A percentile compares a stretch with the other conserved stretches of the same genome.
phyloP scores from a whole-genome alignment of 257 asterid species.

The Verbascum thapsus region DNA sequence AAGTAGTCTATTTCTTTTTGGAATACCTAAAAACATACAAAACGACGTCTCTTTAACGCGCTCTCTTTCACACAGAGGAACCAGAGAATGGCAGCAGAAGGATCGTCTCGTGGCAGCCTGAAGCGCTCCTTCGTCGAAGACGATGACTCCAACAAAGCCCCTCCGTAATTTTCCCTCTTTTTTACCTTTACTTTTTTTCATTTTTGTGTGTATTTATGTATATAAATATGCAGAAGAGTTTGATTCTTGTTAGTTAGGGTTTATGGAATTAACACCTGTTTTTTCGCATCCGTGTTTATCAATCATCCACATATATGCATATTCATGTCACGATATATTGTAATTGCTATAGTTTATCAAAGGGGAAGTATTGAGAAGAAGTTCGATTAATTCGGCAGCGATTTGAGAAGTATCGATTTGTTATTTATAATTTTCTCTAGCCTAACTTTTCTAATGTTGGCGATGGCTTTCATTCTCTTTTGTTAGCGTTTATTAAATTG shows the following conservation, averaged over 20 bases:
- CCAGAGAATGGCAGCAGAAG: slow-evolving; percentile 57
- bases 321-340: too few species aligned
- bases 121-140: slow-evolving; percentile 69
- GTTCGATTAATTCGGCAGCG: too few species aligned
- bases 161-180: slow-evolving; percentile 38
- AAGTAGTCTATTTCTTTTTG: too few species aligned
- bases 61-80: neutral
- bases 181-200: neutral
- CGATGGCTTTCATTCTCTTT: slow-evolving; percentile 14
- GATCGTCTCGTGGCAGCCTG: slow-evolving; percentile 46
- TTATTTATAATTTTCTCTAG: neutral
- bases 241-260: too few species aligned
- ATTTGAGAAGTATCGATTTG: too few species aligned
- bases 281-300: too few species aligned
- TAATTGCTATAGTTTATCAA: too few species aligned
- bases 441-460: slow-evolving; percentile 21
- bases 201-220: neutral
- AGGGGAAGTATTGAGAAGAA: too few species aligned
- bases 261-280: too few species aligned
- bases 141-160: slow-evolving; percentile 50
- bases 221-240: too few species aligned
- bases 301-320: too few species aligned
- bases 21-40: neutral
- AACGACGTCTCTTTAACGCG: too few species aligned
- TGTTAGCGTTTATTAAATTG: slow-evolving; percentile 35